Base-by-base conservation (phyloP, 2,329 filamentous ascomycete genomes). In the Zymoseptoria pseudotritici region DNA sequence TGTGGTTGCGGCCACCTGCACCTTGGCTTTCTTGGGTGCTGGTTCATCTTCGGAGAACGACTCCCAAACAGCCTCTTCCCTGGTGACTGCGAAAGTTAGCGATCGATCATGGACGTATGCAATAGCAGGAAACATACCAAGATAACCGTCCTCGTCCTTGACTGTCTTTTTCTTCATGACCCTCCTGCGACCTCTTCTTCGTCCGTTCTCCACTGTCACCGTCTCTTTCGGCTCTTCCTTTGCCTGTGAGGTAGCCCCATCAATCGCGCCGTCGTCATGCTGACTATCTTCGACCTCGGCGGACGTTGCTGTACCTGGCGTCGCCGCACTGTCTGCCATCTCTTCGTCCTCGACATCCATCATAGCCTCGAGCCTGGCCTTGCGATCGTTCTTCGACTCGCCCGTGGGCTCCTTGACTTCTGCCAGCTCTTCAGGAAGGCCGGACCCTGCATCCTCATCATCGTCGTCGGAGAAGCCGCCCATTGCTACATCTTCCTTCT, bases 11-110 rank as follows among this genome's bases (percentile, higher is more conserved):
- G 67, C 55, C 52, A 69, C 75, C 65, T 61, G 76, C 8, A 75
- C 64, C 62, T 85, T 87, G 6, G 78, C 70, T 69, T 84, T 85
- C 71, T 82, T 79, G 8, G 77, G 74, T 31, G 80, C 79, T 21
- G 86, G 83, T 65, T 96, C 91, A 64, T 96, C 91, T 72, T 97
- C 92, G 0, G 91, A 96, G 77, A 95, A 96, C 0, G 89, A 93
- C 73, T 97, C 92, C 92, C 92, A 97, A 0, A 82, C 87, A 0
- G 83, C 77, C 70, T 96, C 91, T 74, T 95, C 89, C 65, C 87
- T 88, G 1, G 91, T 96, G 31, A 96, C 92, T 94, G 67, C 49
- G 62, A 29, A n/a, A 0, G 56, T 69, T 60, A 71, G 67, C 57
- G 21, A 53, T 19, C 19, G 9, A 9, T 21, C 1, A 9, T 10